Evolutionary conservation across 2,329 filamentous ascomycete genomes (phyloP).

Genomic region (Zopfia rhizophila): DNA sequence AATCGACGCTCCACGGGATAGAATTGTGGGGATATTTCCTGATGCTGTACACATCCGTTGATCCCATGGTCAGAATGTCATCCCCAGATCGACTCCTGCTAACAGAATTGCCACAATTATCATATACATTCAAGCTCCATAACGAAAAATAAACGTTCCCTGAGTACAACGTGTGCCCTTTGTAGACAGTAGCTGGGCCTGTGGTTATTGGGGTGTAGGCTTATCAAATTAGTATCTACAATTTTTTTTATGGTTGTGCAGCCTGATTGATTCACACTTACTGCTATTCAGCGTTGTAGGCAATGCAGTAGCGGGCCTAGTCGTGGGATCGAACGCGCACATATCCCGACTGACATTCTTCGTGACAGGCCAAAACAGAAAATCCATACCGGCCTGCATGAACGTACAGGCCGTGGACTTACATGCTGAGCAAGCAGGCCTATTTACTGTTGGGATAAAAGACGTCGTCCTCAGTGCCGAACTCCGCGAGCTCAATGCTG

Average conservation of each 20-base stretch:
- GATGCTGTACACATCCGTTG: conserved; percentile 24
- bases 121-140: too few species aligned
- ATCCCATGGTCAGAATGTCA: conserved; percentile 28
- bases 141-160: conserved; percentile 31
- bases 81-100: conserved; percentile 6
- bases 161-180: conserved; percentile 27
- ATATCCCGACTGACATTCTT: conserved; percentile 22
- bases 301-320: conserved; percentile 15
- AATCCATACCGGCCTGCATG: conserved; percentile 18
- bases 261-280: too few species aligned
- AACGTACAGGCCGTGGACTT: conserved; percentile 26
- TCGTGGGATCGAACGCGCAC: conserved; percentile 22
- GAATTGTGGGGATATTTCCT: conserved; percentile 21
- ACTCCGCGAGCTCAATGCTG: conserved; percentile 8
- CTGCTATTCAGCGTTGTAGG: too few species aligned
- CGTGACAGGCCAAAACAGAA: conserved; percentile 29
- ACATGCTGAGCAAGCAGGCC: conserved; percentile 27
- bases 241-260: too few species aligned
- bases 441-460: too few species aligned
- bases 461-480: not conserved
- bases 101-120: conserved; percentile 22
- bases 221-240: too few species aligned
- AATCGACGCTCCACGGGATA: conserved; percentile 21
- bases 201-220: conserved; percentile 28
- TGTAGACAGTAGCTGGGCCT: conserved; percentile 24